Conservation (phyloP, 768 basidiomycete genomes). For the Lactifluus piperatus region DNA sequence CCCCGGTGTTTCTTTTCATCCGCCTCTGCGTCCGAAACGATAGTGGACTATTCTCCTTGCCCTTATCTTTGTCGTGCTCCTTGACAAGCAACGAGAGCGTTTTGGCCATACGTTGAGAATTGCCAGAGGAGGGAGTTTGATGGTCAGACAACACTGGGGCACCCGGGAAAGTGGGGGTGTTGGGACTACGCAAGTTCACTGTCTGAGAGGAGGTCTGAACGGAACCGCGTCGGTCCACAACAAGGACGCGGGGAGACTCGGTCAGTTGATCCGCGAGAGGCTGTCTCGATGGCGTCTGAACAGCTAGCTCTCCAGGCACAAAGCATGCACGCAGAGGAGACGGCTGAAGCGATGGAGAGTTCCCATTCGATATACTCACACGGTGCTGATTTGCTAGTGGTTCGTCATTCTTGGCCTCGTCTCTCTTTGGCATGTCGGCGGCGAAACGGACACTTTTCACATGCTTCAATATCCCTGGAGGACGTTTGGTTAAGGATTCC, state of each 20-base stretch:
- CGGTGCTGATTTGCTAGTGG: not conserved
- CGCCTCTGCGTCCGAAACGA: conserved; percentile 2
- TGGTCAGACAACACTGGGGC: not conserved
- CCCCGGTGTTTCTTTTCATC: not conserved
- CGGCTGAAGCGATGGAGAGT: conserved; percentile 7
- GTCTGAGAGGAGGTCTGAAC: not conserved
- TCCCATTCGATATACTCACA: not conserved
- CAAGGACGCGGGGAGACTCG: not conserved
- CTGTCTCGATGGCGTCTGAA: not conserved
- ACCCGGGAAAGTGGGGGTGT: not conserved
- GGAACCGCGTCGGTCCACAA: not conserved
- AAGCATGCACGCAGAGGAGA: conserved; percentile 14
- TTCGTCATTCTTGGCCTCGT: not conserved
- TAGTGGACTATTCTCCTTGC: conserved; percentile 17
- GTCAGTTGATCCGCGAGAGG: not conserved
- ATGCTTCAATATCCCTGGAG: conserved; percentile 18
- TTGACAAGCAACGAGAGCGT: conserved; percentile 10
- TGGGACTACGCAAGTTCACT: not conserved
- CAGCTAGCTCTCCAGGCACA: not conserved
- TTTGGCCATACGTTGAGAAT: conserved; percentile 9
- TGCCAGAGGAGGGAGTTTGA: not conserved
- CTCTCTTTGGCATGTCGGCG: conserved; percentile 7
- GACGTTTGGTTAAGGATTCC: not conserved
- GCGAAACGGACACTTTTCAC: conserved; percentile 21
- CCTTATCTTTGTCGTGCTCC: conserved; percentile 7